A percentile compares a stretch with the other conserved stretches of the same genome.
phyloP scores from a whole-genome alignment of 2,329 filamentous ascomycete species.

The Ceratocystis ficicola region DNA sequence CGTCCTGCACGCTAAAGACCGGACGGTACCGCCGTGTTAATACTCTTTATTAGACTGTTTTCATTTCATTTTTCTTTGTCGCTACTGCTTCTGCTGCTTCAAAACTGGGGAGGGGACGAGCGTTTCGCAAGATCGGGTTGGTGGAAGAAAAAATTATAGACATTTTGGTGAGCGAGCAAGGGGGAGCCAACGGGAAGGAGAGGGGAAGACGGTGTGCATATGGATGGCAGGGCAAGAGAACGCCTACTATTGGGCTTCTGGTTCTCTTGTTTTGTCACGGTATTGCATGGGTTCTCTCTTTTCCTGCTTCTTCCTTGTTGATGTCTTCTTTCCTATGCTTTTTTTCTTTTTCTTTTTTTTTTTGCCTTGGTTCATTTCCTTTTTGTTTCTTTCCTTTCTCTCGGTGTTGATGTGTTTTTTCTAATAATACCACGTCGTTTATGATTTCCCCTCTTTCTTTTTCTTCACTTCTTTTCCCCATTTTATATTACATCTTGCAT shows the following conservation, averaged over 20 bases:
- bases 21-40: slow-evolving; percentile 4
- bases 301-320: not conserved
- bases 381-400: not conserved
- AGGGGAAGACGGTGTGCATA: no score
- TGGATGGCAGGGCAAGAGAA: no score
- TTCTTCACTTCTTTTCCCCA: not conserved
- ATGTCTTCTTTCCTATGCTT: not conserved
- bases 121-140: no score
- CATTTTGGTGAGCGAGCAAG: not conserved
- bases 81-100: no score
- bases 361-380: not conserved
- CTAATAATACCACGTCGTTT: slow-evolving; percentile 12
- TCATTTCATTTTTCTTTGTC: no score
- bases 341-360: not conserved
- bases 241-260: no score
- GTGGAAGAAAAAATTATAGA: no score
- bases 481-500: not conserved
- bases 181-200: not conserved
- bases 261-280: no score
- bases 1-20: slow-evolving; percentile 1
- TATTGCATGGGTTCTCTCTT: not conserved
- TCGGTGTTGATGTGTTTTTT: slow-evolving; percentile 10
- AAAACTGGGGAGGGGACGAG: no score
- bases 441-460: not conserved
- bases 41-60: not conserved